Conservation (phyloP, 2,329 filamentous ascomycete genomes). For the Exophiala mesophila region DNA sequence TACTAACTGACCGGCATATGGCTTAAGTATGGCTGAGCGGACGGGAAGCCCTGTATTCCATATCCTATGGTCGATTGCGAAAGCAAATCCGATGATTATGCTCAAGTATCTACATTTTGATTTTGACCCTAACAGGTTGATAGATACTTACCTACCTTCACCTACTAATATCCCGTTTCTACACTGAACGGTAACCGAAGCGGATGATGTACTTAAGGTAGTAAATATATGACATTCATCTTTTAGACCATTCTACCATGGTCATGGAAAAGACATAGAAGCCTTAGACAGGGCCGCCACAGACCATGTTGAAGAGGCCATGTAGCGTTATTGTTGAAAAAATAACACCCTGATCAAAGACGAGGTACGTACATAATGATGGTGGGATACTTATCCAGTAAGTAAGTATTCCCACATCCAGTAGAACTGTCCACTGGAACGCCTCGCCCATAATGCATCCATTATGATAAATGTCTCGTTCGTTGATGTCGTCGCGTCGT, state of each 20-base stretch:
- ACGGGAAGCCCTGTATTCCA: slow-evolving; percentile 2
- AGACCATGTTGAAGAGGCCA: neutral
- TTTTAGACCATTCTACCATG: neutral
- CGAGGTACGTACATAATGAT: too few species aligned
- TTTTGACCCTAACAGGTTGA: too few species aligned
- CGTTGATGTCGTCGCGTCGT: slow-evolving; percentile 11
- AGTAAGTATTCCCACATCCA: too few species aligned
- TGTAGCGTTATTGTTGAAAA: neutral
- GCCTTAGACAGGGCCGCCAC: neutral
- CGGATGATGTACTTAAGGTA: too few species aligned
- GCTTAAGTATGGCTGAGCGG: slow-evolving; percentile 2
- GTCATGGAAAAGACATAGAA: neutral
- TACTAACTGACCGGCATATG: slow-evolving; percentile 2
- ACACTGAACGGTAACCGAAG: too few species aligned
- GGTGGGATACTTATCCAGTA: too few species aligned
- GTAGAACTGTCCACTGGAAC: too few species aligned
- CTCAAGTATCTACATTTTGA: too few species aligned
- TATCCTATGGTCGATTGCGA: slow-evolving; percentile 1
- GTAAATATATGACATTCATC: neutral
- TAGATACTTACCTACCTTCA: too few species aligned
- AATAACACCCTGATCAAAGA: neutral
- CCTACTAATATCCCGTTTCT: too few species aligned
- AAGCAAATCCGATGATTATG: too few species aligned
- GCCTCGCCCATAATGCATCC: too few species aligned
- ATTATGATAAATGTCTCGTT: neutral